Percentiles rank a stretch among this genome's conserved stretches.
Evolutionary conservation across 1,284 basidiomycete species (phyloP).

Genomic region (Sporisorium graminicola): DNA sequence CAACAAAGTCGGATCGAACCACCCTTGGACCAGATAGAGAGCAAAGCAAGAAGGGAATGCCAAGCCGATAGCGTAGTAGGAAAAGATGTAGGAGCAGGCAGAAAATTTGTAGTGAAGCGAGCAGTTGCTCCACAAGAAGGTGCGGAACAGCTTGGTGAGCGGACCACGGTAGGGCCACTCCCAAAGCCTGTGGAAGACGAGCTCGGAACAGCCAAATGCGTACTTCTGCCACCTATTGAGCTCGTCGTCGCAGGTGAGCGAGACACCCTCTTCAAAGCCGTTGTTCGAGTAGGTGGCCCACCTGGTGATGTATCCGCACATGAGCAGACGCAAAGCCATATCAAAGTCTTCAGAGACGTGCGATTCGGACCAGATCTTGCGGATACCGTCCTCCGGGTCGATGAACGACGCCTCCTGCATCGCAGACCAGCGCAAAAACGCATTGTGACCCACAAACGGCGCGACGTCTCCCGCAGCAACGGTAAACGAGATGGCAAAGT

Average conservation of each 20-base stretch:
- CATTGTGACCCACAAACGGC: slow-evolving; percentile 89
- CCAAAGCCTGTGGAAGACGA: slow-evolving; percentile 71
- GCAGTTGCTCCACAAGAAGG: slow-evolving; percentile 76
- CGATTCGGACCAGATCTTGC: slow-evolving; percentile 83
- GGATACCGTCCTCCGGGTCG: slow-evolving; percentile 76
- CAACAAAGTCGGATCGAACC: slow-evolving; percentile 77
- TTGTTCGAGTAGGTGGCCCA: slow-evolving; percentile 86
- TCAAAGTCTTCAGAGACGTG: no score
- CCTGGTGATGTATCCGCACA: slow-evolving; percentile 77
- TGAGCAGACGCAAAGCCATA: slow-evolving; percentile 74
- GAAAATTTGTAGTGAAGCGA: slow-evolving; percentile 80
- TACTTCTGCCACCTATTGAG: slow-evolving; percentile 89
- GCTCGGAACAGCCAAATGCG: slow-evolving; percentile 76
- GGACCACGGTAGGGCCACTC: slow-evolving; percentile 81
- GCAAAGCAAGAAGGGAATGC: slow-evolving; percentile 76
- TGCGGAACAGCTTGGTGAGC: slow-evolving; percentile 80
- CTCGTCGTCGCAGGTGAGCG: slow-evolving; percentile 79
- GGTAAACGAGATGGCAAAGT: slow-evolving; percentile 70
- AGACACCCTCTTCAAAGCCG: slow-evolving; percentile 89
- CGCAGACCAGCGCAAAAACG: slow-evolving; percentile 85
- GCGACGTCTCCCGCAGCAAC: slow-evolving; percentile 70
- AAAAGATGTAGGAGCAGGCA: slow-evolving; percentile 78
- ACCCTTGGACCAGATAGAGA: slow-evolving; percentile 81
- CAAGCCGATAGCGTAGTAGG: slow-evolving; percentile 82
- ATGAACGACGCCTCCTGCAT: slow-evolving; percentile 82